These are phyloP conservation scores for Didymella sp. DNA, from an alignment of 2,329 filamentous ascomycete species.

Conservation along the genomic window DNA sequence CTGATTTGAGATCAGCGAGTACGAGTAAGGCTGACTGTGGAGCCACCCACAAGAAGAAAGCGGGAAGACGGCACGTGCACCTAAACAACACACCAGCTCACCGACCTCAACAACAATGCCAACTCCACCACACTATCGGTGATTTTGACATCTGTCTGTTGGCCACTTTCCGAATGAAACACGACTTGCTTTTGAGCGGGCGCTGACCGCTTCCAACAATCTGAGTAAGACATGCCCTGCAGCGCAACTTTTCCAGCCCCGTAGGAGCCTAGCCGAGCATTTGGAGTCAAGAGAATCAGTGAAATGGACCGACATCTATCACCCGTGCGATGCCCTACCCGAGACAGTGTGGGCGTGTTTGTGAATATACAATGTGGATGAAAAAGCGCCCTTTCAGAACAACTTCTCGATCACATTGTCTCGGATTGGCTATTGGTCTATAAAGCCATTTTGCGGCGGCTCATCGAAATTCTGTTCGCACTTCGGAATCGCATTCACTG, in stretches of 20 bases:
- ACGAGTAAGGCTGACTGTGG: conserved; percentile 13
- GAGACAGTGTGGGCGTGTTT: conserved; percentile 19
- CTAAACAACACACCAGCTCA: conserved; percentile 28
- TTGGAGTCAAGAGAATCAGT: conserved; percentile 17
- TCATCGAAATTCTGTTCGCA: not conserved
- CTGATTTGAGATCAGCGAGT: no score
- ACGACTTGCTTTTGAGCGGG: conserved; percentile 20
- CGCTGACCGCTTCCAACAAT: conserved; percentile 30
- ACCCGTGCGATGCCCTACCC: conserved; percentile 16
- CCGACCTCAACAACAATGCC: conserved; percentile 22
- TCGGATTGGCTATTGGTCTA: conserved; percentile 16
- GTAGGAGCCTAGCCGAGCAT: conserved; percentile 24
- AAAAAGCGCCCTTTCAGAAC: conserved; percentile 8
- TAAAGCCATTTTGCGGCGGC: not conserved
- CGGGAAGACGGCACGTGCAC: conserved; percentile 17
- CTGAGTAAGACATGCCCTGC: conserved; percentile 35
- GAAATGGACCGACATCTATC: conserved; percentile 29
- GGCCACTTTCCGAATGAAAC: conserved; percentile 24
- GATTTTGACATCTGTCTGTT: conserved; percentile 7
- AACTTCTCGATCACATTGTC: conserved; percentile 2
- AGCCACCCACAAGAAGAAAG: conserved; percentile 17
- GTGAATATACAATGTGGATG: conserved; percentile 2
- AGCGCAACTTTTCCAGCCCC: conserved; percentile 21
- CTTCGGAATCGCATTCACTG: not conserved
- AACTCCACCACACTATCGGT: conserved; percentile 24